phyloP scores from a whole-genome alignment of 1,284 basidiomycete species.

The Xanthoconium separans region DNA sequence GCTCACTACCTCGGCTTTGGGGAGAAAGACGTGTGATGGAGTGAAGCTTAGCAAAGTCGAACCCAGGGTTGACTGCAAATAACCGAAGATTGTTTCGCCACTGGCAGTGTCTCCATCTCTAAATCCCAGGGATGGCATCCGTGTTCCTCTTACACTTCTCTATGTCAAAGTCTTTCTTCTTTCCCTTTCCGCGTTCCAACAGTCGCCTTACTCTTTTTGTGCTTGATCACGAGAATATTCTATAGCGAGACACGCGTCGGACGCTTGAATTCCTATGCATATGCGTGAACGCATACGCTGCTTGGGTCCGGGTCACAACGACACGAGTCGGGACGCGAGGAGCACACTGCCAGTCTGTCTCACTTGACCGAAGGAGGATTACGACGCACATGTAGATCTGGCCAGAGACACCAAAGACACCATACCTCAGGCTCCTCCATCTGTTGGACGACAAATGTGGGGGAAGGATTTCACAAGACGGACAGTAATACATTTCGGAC shows the following conservation, averaged over 20 bases:
- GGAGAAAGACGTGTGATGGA: too few species aligned
- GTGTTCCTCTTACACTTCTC: not conserved
- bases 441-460: too few species aligned
- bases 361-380: too few species aligned
- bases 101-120: not conserved
- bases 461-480: too few species aligned
- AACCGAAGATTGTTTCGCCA: too few species aligned
- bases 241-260: not conserved
- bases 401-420: too few species aligned
- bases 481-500: too few species aligned
- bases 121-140: not conserved
- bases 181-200: not conserved
- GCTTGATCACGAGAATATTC: conserved; percentile 3
- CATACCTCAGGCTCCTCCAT: too few species aligned
- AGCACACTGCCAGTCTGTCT: not conserved
- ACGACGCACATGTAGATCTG: too few species aligned
- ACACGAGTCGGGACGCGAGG: not conserved
- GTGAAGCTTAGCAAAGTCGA: too few species aligned
- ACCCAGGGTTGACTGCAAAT: too few species aligned
- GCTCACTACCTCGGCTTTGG: too few species aligned
- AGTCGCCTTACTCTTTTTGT: not conserved
- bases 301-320: not conserved
- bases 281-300: not conserved
- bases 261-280: not conserved
- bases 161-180: not conserved